phyloP scores from a whole-genome alignment of 2,329 filamentous ascomycete species.

The Venturia aucupariae region DNA sequence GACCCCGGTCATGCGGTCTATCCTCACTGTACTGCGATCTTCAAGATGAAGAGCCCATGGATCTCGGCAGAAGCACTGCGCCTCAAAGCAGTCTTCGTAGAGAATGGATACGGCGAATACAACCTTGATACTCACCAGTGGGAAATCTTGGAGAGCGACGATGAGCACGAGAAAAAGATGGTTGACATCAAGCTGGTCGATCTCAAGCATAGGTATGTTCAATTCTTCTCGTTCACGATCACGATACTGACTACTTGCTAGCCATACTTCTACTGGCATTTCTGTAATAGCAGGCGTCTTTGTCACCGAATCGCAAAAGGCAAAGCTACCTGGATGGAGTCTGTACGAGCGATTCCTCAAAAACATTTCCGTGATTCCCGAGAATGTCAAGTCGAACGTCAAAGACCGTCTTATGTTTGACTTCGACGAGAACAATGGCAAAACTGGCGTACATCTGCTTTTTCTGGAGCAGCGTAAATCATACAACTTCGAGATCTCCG shows the following conservation, averaged over 20 bases:
- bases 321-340: background rate
- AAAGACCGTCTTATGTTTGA: slow-evolving; percentile 4
- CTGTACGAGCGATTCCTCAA: background rate
- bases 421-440: background rate
- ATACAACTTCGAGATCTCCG: background rate
- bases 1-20: background rate
- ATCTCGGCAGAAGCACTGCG: background rate
- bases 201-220: background rate
- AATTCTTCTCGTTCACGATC: background rate
- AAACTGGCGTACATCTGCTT: background rate
- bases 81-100: background rate
- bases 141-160: background rate
- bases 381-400: background rate
- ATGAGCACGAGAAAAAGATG: background rate
- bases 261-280: background rate
- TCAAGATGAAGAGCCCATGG: background rate
- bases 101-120: background rate
- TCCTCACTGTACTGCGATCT: background rate
- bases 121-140: background rate
- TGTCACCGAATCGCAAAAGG: background rate
- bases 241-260: background rate
- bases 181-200: slow-evolving; percentile 11
- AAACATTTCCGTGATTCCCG: background rate
- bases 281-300: background rate
- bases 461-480: background rate